A percentile compares a stretch with the other conserved stretches of the same genome.
Conservation (phyloP, 257 asterid genomes). For the Solanum tarijense region DNA sequence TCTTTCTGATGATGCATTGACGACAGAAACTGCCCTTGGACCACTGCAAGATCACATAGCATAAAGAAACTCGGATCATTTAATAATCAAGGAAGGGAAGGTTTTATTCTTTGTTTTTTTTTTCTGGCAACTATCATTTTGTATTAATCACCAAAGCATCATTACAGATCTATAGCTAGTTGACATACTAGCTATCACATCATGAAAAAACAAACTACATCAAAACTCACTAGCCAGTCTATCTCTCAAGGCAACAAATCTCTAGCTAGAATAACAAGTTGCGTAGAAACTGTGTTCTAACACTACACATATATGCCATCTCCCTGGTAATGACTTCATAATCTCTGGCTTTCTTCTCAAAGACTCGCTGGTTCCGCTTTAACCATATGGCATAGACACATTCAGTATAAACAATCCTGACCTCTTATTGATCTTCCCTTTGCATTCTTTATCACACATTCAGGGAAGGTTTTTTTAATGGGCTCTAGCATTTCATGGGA, state of each 20-base stretch:
- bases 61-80: not conserved
- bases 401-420: no score
- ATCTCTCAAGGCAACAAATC: no score
- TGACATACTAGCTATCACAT: no score
- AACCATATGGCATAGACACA: no score
- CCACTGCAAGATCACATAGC: conserved; percentile 46
- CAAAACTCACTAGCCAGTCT: no score
- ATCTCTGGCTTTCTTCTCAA: no score
- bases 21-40: conserved; percentile 85
- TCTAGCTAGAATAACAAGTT: no score
- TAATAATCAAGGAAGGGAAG: not conserved
- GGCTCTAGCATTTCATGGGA: not conserved
- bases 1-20: conserved; percentile 69
- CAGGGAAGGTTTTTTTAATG: not conserved
- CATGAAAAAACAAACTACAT: no score
- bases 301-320: no score
- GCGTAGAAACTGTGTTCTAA: no score
- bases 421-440: not conserved
- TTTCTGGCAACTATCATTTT: not conserved
- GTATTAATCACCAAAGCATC: not conserved
- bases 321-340: no score
- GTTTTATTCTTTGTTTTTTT: not conserved
- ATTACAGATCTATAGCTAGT: not conserved
- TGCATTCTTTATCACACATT: not conserved
- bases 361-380: no score